A percentile compares a stretch with the other conserved stretches of the same genome.
Evolutionary conservation across 441 rosid species (phyloP).

Genomic region (Pelargonium myrrhifolium): DNA sequence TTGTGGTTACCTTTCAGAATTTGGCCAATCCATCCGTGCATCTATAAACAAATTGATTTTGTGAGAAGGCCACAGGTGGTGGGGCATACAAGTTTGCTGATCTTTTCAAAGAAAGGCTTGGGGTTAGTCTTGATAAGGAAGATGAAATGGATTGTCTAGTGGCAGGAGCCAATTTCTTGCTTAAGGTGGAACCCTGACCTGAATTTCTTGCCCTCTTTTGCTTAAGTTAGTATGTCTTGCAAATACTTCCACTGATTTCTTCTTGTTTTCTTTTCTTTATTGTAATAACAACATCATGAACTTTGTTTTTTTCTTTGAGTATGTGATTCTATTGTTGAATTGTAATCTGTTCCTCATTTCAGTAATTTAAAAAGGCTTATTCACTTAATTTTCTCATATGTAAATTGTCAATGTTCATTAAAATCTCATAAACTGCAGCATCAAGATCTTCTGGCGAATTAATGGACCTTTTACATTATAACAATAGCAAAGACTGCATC

Average conservation of each 20-base stretch:
- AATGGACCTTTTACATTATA: neutral
- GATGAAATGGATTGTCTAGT: constrained; percentile 99
- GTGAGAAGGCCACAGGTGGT: constrained; percentile 92
- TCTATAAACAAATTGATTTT: constrained; percentile 28
- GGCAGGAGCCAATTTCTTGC: constrained; percentile 95
- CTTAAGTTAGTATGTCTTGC: neutral
- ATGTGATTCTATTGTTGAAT: constrained; percentile 4
- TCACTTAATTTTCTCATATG: neutral
- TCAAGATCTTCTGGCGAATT: neutral
- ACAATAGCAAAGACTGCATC: neutral
- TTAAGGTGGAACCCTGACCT: constrained; percentile 49
- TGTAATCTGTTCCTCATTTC: neutral
- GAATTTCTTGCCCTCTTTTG: neutral
- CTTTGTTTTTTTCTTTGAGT: neutral
- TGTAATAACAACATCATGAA: neutral
- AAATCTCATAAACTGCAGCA: neutral
- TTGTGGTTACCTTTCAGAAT: constrained; percentile 7
- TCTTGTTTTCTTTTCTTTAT: neutral
- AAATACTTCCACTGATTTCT: neutral
- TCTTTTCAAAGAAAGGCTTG: constrained; percentile 91
- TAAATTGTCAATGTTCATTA: neutral
- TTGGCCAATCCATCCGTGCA: constrained; percentile 4
- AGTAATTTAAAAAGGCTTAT: neutral
- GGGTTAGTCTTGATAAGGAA: constrained; percentile 93
- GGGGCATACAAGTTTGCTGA: constrained; percentile 95